A percentile compares a stretch with the other conserved stretches of the same genome.
Conservation (phyloP, 768 basidiomycete genomes). For the Suillus sp. region DNA sequence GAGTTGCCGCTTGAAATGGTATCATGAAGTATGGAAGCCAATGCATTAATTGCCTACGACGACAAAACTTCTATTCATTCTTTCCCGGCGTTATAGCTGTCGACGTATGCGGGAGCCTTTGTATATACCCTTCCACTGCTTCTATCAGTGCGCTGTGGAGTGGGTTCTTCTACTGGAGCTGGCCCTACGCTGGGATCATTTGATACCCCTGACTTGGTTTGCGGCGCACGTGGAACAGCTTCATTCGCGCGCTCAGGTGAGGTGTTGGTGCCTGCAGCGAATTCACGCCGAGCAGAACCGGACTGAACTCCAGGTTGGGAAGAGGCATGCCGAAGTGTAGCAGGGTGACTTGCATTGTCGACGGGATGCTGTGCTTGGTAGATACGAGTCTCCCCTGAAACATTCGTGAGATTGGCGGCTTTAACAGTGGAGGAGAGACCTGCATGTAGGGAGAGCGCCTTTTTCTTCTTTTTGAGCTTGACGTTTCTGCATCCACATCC, state of each 20-base stretch:
- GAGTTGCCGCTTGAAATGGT: neutral
- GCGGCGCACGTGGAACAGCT: constrained; percentile 12
- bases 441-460: constrained; percentile 24
- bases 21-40: neutral
- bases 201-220: constrained; percentile 11
- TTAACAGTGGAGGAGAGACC: neutral
- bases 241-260: constrained; percentile 1
- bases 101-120: constrained; percentile 11
- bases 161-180: constrained; percentile 13
- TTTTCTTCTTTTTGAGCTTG: constrained; percentile 24
- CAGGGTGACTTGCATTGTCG: constrained; percentile 22
- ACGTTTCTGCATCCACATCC: constrained; percentile 23
- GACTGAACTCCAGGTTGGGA: neutral
- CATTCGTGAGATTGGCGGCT: neutral
- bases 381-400: constrained; percentile 32
- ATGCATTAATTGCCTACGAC: too few species aligned
- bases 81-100: constrained; percentile 4
- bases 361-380: constrained; percentile 22
- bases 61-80: neutral
- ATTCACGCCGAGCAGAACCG: neutral
- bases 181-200: constrained; percentile 7
- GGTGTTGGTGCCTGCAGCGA: neutral
- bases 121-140: constrained; percentile 16
- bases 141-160: constrained; percentile 12
- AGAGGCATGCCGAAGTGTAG: constrained; percentile 5